phyloP scores from a whole-genome alignment of 345 rosid genomes.

The Linum lewisii region DNA sequence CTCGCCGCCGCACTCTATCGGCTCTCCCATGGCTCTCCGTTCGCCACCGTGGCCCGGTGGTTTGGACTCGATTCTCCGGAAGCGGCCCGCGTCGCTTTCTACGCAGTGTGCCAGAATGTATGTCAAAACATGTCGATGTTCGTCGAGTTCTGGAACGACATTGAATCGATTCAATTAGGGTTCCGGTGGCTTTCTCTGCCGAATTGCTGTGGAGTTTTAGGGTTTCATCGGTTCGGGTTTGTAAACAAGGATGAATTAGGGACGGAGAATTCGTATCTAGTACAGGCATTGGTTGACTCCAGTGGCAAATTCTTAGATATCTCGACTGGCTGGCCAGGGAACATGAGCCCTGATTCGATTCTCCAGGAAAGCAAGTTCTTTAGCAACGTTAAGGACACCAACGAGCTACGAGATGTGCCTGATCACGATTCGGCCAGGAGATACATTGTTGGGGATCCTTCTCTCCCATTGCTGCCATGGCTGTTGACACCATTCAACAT shows the following conservation, averaged over 20 bases:
- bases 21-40: slow-evolving; percentile 62
- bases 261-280: slow-evolving; percentile 37
- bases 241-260: slow-evolving; percentile 37
- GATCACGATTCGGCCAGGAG: slow-evolving; percentile 33
- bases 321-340: slow-evolving; percentile 76
- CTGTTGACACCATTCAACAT: slow-evolving; percentile 51
- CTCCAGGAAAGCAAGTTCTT: slow-evolving; percentile 41
- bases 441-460: slow-evolving; percentile 52
- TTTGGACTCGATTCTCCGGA: slow-evolving; percentile 43
- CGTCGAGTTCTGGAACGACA: slow-evolving; percentile 27
- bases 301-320: slow-evolving; percentile 58
- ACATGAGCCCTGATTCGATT: slow-evolving; percentile 39
- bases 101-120: slow-evolving; percentile 44
- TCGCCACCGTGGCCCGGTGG: slow-evolving; percentile 28
- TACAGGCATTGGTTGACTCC: slow-evolving; percentile 74
- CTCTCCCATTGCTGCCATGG: slow-evolving; percentile 69
- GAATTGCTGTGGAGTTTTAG: slow-evolving; percentile 68
- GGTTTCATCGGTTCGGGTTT: slow-evolving; percentile 44
- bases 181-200: slow-evolving; percentile 49
- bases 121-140: slow-evolving; percentile 35
- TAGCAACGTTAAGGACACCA: slow-evolving; percentile 28
- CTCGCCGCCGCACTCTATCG: slow-evolving; percentile 62
- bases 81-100: slow-evolving; percentile 53
- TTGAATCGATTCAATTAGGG: slow-evolving; percentile 36
- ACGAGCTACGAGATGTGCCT: slow-evolving; percentile 40